Evolutionary conservation across 805 yeast genomes (phyloP), one percentile per base, ranked within the genome.

Genomic region (Ascoidea tarda): DNA sequence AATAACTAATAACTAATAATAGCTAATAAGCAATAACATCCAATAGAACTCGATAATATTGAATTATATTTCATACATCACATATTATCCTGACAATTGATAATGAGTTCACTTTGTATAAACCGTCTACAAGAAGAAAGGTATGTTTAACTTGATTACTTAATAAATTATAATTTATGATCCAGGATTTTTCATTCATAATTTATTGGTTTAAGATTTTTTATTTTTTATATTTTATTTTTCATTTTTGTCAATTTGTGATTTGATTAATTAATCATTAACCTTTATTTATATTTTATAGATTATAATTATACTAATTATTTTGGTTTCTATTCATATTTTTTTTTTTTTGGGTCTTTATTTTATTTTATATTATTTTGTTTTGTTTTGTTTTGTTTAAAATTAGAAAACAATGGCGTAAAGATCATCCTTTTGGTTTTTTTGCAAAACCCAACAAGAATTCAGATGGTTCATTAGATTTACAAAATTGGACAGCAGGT

Each of bases 341-440:
- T 28, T 8, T 16, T 32, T 16, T 47, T 46, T 33, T n/a, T 44
- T 33, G 16, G 12, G 16, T 16, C 32, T 32, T 51, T 32, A 50
- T 50, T 32, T 51, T 32, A 50, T 50, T 48, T 45, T 44, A 31
- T 48, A 48, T 46, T 32, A 46, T 50, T 53, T 32, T 31, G 32
- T 42, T 21, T 12, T 16, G 32, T 12, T 42, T 42, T 28, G 10
- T 44, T 33, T 38, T 50, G 46, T 47, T 46, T 46, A n/a, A 32
- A 10, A 54, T 21, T 21, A 82, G 99, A 67, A 91, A 90, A 69
- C 88, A 85, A 66, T 93, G 99, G 99, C 81, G 99, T 60, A 91
- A 88, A 66, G 96, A 89, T 66, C 99, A 93, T 65, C 99, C 99
- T 0, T 93, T 90, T 68, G 98, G 98, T 6, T 93, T 93, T 68